Evolutionary conservation across 331 rosid genomes (phyloP).

Genomic region (Acacia pycnantha): DNA sequence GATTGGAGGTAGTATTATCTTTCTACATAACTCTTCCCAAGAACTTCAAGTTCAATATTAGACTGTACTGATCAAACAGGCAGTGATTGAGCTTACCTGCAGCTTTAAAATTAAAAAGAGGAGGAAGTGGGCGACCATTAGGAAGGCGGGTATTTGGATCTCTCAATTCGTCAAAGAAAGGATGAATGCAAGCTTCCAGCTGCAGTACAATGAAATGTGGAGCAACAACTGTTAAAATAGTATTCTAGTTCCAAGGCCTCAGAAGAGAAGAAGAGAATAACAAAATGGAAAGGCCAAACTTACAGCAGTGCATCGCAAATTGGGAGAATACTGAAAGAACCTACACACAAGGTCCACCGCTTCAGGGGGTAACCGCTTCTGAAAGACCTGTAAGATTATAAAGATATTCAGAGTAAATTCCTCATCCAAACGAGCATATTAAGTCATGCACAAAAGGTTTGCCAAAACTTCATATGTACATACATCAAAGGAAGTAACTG

Average conservation of each 20-base stretch:
- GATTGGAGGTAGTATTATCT: neutral
- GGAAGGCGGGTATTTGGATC: constrained; percentile 67
- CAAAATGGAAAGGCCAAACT: constrained; percentile 3
- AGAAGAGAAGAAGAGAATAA: neutral
- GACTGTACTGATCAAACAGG: constrained; percentile 4
- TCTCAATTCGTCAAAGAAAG: constrained; percentile 60
- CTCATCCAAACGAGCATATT: constrained; percentile 11
- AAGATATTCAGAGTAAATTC: constrained; percentile 18
- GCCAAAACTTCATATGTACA: neutral
- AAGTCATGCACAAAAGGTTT: neutral
- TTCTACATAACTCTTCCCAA: neutral
- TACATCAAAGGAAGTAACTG: neutral
- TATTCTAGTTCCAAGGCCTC: too few relatives aligned
- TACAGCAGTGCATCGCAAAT: constrained; percentile 65
- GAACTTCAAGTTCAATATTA: constrained; percentile 8
- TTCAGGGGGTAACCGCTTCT: constrained; percentile 61
- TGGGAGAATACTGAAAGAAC: constrained; percentile 64
- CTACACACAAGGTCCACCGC: constrained; percentile 68
- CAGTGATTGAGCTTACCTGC: constrained; percentile 34
- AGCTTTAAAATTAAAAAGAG: constrained; percentile 55
- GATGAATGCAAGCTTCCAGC: constrained; percentile 65
- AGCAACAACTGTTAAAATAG: neutral
- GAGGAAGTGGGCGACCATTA: constrained; percentile 69
- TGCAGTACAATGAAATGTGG: neutral
- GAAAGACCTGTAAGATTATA: constrained; percentile 45